Conservation (phyloP, 371 early-diverging fungal species). For the Parasitella parasitica region DNA sequence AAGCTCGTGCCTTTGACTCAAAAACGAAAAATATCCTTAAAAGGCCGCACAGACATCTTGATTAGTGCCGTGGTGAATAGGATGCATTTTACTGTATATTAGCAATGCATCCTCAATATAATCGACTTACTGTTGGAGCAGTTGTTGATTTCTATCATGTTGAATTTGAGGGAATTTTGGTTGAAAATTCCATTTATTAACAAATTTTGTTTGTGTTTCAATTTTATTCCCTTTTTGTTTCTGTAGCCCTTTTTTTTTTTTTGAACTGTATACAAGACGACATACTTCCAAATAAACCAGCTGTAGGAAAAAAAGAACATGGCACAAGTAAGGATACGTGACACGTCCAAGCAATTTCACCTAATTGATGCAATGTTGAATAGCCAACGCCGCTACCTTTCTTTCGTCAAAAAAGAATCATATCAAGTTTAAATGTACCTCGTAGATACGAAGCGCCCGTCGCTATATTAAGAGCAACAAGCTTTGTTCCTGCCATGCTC, state of each 20-base stretch:
- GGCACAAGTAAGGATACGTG: not conserved
- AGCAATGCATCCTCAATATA: too few relatives aligned
- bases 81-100: too few relatives aligned
- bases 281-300: not conserved
- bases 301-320: too few relatives aligned
- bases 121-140: too few relatives aligned
- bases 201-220: not conserved
- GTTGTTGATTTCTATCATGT: not conserved
- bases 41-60: too few relatives aligned
- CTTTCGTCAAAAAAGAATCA: slow-evolving; percentile 22
- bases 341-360: not conserved
- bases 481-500: slow-evolving; percentile 49
- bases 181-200: not conserved
- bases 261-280: too few relatives aligned
- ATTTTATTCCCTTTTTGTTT: not conserved
- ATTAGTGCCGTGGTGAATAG: too few relatives aligned
- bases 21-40: too few relatives aligned
- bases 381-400: slow-evolving; percentile 23
- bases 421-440: slow-evolving; percentile 24
- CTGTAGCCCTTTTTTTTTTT: not conserved
- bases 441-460: slow-evolving; percentile 23
- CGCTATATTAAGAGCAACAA: slow-evolving; percentile 20
- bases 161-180: not conserved
- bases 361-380: not conserved
- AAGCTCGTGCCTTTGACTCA: too few relatives aligned